Evolutionary conservation across 768 basidiomycete species (phyloP).

Genomic region (Albatrellus ellisii): DNA sequence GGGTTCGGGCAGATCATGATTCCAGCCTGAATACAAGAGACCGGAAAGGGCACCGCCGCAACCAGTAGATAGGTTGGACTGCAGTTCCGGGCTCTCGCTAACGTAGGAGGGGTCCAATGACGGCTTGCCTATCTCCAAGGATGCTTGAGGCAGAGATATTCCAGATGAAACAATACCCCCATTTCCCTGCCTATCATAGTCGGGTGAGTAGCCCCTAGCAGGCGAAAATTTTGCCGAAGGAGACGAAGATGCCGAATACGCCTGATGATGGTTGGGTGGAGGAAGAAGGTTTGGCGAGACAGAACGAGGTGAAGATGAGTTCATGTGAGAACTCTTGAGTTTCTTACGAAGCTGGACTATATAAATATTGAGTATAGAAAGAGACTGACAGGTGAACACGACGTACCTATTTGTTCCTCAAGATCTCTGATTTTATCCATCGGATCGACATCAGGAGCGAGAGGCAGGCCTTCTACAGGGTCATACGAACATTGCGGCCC

Average conservation of each 20-base stretch:
- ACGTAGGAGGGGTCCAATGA: constrained; percentile 13
- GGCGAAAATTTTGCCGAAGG: constrained; percentile 6
- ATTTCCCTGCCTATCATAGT: constrained; percentile 15
- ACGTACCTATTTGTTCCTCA: constrained; percentile 65
- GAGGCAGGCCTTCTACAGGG: constrained; percentile 68
- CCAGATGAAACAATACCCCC: constrained; percentile 7
- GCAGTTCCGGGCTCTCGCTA: constrained; percentile 12
- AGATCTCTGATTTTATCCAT: constrained; percentile 62
- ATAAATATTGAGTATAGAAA: background rate
- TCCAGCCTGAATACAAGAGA: constrained; percentile 69
- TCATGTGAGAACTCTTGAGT: constrained; percentile 38
- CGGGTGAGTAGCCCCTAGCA: constrained; percentile 14
- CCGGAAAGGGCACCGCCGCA: constrained; percentile 45
- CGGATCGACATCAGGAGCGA: constrained; percentile 72
- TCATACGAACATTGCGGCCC: constrained; percentile 82
- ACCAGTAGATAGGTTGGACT: constrained; percentile 19
- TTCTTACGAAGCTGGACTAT: constrained; percentile 51
- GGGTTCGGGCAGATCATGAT: constrained; percentile 74
- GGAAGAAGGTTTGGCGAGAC: constrained; percentile 18
- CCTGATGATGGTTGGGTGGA: constrained; percentile 2
- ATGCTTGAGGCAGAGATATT: constrained; percentile 17
- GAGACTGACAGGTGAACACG: constrained; percentile 6
- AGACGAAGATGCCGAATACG: constrained; percentile 8
- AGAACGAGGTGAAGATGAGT: constrained; percentile 26
- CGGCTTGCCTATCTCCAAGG: constrained; percentile 14